Base-by-base conservation (phyloP, 495 filamentous ascomycete genomes). In the Penicillium fimorum region DNA sequence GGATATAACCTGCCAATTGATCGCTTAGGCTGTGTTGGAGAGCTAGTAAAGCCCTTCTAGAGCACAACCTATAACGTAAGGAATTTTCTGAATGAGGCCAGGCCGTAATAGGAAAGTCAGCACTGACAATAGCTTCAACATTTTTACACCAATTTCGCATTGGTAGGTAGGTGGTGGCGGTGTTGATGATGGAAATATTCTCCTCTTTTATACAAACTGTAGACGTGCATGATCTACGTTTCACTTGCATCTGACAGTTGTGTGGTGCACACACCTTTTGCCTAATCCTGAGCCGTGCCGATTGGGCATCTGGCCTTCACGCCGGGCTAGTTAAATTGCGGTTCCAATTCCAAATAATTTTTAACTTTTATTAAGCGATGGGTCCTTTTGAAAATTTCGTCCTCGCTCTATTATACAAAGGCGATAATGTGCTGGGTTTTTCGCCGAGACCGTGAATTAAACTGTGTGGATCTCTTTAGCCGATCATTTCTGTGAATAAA, bases 271-370 rank as follows among this genome's bases (percentile, higher is more conserved):
- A 27, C 6, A 1, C 10, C 15, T n/a, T 18, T n/a, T 4, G 3
- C 3, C 4, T 47, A 17, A 15, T 11, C 33, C 33, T 27, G n/a
- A 52, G 24, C 11, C 18, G 30, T 35, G 47, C 32, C 37, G 38
- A 52, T 43, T 43, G 38, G 37, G 38, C 18, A 4, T 13, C 17
- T 9, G 22, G 13, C 43, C 30, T 29, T 15, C 52, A 38, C 52
- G 32, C 11, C 27, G 12, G 27, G 10, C 52, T 43, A 45, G 41
- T 46, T 20, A 38, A 38, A 24, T 54, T 37, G 40, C 42, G 24
- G 44, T 29, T 54, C 33, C 15, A 54, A 54, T 54, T 54, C 43
- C 52, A 54, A 54, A 54, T 54, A 24, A n/a, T 17, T 40, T 43
- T 54, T 37, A 12, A 47, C 29, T 54, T 54, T 27, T 8, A 5